phyloP scores from a whole-genome alignment of 2,329 filamentous ascomycete genomes.

The Triangularia setosa region DNA sequence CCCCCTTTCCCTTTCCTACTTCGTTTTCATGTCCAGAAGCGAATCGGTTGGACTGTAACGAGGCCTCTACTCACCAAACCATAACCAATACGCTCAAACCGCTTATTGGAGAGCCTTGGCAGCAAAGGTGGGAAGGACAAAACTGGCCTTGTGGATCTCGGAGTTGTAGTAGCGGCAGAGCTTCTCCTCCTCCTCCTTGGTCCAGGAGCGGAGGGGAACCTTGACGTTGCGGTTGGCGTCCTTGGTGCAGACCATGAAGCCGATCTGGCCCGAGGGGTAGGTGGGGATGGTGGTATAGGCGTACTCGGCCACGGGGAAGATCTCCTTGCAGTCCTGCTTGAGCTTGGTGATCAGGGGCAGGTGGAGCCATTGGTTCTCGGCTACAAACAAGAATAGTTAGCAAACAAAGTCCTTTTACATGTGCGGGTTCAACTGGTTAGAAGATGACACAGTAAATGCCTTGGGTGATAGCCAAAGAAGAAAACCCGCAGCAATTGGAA shows the following conservation, averaged over 20 bases:
- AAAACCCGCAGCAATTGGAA: slow-evolving; percentile 17
- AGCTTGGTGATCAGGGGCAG: slow-evolving; percentile 88
- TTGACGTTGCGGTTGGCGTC: slow-evolving; percentile 78
- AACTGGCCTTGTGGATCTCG: slow-evolving; percentile 92
- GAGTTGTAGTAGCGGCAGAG: slow-evolving; percentile 96
- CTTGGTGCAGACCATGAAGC: slow-evolving; percentile 99
- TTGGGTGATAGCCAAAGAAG: slow-evolving; percentile 10
- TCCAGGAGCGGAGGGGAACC: slow-evolving; percentile 78
- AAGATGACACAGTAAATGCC: slow-evolving; percentile 9
- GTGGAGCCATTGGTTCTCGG: slow-evolving; percentile 99
- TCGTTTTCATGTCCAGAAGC: background rate
- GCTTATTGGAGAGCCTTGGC: slow-evolving; percentile 65
- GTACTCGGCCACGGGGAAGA: slow-evolving; percentile 98
- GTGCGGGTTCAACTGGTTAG: background rate
- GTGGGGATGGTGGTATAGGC: slow-evolving; percentile 99
- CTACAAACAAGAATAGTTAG: slow-evolving; percentile 46
- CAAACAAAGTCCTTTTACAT: background rate
- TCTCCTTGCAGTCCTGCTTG: slow-evolving; percentile 93
- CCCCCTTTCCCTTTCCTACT: slow-evolving; percentile 4
- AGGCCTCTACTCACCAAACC: background rate
- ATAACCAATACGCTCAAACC: background rate
- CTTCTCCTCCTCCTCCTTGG: slow-evolving; percentile 83
- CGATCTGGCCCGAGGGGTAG: slow-evolving; percentile 98
- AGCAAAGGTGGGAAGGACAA: slow-evolving; percentile 90
- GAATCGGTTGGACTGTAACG: background rate